Base-by-base conservation (phyloP, 176 grass and related monocot genomes). In the Bromus sterilis region DNA sequence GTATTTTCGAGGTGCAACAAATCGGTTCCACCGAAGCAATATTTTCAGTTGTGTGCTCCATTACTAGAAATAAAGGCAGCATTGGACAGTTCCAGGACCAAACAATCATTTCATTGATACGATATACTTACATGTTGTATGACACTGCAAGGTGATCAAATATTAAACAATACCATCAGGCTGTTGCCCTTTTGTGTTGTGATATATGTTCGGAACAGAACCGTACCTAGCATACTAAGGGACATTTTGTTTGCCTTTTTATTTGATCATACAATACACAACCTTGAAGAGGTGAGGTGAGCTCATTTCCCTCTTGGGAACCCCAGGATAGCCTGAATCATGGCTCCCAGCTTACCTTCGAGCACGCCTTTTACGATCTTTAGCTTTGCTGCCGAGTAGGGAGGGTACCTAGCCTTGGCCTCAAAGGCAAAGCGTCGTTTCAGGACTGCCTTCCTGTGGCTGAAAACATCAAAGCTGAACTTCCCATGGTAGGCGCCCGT, bases 401-500 rank as follows among this genome's bases (percentile, higher is more conserved):
- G 94, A 41, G 94, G 94, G 39, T 97, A 97, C 71, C 94, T 85
- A 20, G 81, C 89, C 26, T 24, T 36, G 2, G 86, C 71, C 66
- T 97, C 94, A 0, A 77, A 78, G 2, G 15, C 8, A 66, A 93
- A 97, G 24, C 78, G 29, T n/a, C 94, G 83, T 9, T 61, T 56
- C 39, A 97, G 57, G 5, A 97, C 65, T 0, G 84, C 86, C 83
- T 97, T 97, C 81, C 75, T 81, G 78, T 97, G 91, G 69, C 81
- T 86, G 81, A 93, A 97, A 66, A 89, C 74, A 42, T 97, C 94
- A 25, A 93, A 97, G 56, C 89, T 89, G 73, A 97, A 93, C 75
- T 80, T 93, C n/a, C 94, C 94, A 64, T 97, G 94, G 78, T 97
- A 97, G 8, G 86, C 40, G 8, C 89, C 94, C 1, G 76, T 91